Evolutionary conservation across 2,329 filamentous ascomycete genomes (phyloP).

Genomic region (Amauroascus niger): DNA sequence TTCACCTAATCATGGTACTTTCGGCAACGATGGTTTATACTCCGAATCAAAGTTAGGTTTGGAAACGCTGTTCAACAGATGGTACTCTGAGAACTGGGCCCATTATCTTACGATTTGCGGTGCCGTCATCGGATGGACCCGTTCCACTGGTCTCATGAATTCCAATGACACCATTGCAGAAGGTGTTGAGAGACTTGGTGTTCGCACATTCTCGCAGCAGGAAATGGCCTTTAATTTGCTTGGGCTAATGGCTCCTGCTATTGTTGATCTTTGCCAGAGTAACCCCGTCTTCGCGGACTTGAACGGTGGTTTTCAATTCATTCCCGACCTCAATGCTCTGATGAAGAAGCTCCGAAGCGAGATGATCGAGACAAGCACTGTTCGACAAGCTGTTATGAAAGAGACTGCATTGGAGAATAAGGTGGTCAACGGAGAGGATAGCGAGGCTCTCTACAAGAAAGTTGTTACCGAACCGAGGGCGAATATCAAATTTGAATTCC

Average conservation of each 20-base stretch:
- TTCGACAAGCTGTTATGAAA: constrained; percentile 86
- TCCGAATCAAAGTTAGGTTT: constrained; percentile 95
- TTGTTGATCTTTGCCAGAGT: constrained; percentile 89
- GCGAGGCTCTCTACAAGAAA: constrained; percentile 88
- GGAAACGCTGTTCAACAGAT: constrained; percentile 96
- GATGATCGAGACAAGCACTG: constrained; percentile 88
- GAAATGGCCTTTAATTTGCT: constrained; percentile 99
- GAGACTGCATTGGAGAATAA: constrained; percentile 96
- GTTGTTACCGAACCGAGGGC: constrained; percentile 86
- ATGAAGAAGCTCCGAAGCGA: constrained; percentile 92
- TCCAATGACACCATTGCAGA: constrained; percentile 97
- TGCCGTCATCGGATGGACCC: constrained; percentile 97
- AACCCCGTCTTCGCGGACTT: constrained; percentile 96
- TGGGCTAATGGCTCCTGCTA: constrained; percentile 84
- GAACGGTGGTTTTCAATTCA: constrained; percentile 95
- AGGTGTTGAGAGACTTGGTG: constrained; percentile 90
- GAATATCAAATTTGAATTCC: constrained; percentile 98
- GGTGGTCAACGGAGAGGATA: constrained; percentile 87
- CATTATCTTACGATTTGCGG: constrained; percentile 98
- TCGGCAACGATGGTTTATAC: constrained; percentile 95
- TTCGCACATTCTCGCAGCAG: constrained; percentile 96
- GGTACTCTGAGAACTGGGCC: constrained; percentile 95
- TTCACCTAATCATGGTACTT: constrained; percentile 96
- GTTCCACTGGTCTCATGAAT: constrained; percentile 94
- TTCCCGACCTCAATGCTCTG: constrained; percentile 85